Conservation (phyloP, 2,329 filamentous ascomycete genomes). For the Cladophialophora psammophila region DNA sequence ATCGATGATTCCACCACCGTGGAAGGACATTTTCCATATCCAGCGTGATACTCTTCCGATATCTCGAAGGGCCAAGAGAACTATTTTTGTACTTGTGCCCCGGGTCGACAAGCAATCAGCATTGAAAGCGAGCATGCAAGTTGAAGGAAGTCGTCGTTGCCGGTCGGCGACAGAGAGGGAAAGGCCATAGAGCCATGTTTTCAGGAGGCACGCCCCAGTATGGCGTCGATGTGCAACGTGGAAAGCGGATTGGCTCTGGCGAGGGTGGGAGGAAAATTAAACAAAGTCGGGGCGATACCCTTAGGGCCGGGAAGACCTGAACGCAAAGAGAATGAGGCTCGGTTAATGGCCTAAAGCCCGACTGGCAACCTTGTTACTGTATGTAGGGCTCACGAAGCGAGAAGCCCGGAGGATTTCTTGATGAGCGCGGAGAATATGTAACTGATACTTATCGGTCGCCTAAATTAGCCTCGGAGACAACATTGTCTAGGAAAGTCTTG, state of each 20-base stretch:
- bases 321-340: constrained; percentile 8
- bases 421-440: constrained; percentile 20
- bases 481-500: not conserved
- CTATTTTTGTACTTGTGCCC: constrained; percentile 1
- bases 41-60: not conserved
- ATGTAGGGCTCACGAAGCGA: constrained; percentile 14
- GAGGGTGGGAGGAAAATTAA: constrained; percentile 26
- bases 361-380: not conserved
- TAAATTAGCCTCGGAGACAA: constrained; percentile 5
- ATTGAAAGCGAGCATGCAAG: not conserved
- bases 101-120: not conserved
- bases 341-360: constrained; percentile 16
- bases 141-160: not conserved
- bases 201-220: not conserved
- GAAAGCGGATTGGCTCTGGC: constrained; percentile 23
- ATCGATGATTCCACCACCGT: not conserved
- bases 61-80: not conserved
- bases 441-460: constrained; percentile 5
- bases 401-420: constrained; percentile 7
- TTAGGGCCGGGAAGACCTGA: not conserved
- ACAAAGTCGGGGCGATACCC: constrained; percentile 16
- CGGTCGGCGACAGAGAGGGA: not conserved
- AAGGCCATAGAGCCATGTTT: not conserved
- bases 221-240: constrained; percentile 11
- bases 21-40: not conserved